phyloP scores from a whole-genome alignment of 2,329 filamentous ascomycete genomes.

The Diaporthe ilicicola region DNA sequence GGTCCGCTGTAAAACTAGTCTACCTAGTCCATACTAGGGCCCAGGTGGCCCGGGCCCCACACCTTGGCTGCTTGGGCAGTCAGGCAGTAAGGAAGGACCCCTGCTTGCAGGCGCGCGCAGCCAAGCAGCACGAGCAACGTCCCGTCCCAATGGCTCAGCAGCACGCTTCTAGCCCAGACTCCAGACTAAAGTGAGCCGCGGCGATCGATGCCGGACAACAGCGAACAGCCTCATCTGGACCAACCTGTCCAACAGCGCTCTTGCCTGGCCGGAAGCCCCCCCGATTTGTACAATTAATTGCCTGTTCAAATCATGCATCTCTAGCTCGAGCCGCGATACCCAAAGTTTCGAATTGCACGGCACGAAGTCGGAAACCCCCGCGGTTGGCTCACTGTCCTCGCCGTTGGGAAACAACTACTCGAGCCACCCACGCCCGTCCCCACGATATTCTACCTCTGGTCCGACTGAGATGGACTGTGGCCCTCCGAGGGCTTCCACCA shows the following conservation, averaged over 20 bases:
- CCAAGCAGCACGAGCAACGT: slow-evolving; percentile 14
- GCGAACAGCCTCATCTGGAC: neutral
- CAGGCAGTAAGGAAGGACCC: slow-evolving; percentile 8
- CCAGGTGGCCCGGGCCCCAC: neutral
- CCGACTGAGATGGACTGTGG: slow-evolving; percentile 29
- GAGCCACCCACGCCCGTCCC: slow-evolving; percentile 22
- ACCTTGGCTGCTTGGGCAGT: neutral
- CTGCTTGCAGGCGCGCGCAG: neutral
- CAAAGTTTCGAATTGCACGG: neutral
- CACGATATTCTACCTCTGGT: slow-evolving; percentile 14
- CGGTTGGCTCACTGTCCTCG: slow-evolving; percentile 15
- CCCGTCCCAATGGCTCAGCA: neutral
- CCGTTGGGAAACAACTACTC: slow-evolving; percentile 8
- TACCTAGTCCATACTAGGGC: neutral
- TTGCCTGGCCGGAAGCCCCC: slow-evolving; percentile 13
- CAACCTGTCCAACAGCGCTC: neutral
- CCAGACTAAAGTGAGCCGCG: neutral
- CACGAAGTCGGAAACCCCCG: neutral
- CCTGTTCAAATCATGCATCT: neutral
- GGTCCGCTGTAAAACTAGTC: neutral
- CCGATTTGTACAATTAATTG: slow-evolving; percentile 1
- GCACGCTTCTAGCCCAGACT: neutral
- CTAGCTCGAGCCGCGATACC: slow-evolving; percentile 1
- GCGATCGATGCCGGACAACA: slow-evolving; percentile 9
- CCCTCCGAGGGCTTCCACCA: slow-evolving; percentile 30